Conservation (phyloP, 2,329 filamentous ascomycete genomes). For the Colletotrichum liriopes region DNA sequence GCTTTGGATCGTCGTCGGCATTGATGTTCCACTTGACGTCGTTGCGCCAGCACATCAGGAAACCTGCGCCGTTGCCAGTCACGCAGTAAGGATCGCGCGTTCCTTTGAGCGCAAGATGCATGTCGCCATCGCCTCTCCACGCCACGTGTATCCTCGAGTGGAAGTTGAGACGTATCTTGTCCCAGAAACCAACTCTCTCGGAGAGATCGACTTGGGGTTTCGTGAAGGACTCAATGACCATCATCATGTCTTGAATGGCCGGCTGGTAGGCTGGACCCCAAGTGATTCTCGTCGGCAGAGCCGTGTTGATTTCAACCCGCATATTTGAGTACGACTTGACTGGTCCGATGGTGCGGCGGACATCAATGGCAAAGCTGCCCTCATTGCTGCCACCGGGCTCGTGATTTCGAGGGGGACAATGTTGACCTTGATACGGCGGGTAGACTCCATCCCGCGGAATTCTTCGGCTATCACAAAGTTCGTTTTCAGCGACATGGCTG, state of each 20-base stretch:
- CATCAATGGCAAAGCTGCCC: slow-evolving; percentile 85
- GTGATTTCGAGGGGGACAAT: slow-evolving; percentile 82
- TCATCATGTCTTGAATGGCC: slow-evolving; percentile 99
- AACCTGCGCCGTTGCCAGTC: slow-evolving; percentile 92
- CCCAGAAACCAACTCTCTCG: slow-evolving; percentile 97
- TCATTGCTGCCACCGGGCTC: slow-evolving; percentile 69
- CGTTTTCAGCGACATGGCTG: slow-evolving; percentile 87
- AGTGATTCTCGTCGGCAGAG: slow-evolving; percentile 90
- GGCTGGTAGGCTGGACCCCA: slow-evolving; percentile 99
- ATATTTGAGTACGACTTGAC: slow-evolving; percentile 98
- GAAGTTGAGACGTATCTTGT: slow-evolving; percentile 95
- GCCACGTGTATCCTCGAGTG: slow-evolving; percentile 91
- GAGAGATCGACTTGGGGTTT: slow-evolving; percentile 96
- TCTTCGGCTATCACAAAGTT: slow-evolving; percentile 98
- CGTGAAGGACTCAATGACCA: slow-evolving; percentile 97
- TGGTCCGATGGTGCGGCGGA: slow-evolving; percentile 91
- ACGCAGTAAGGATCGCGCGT: slow-evolving; percentile 94
- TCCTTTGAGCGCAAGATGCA: slow-evolving; percentile 93
- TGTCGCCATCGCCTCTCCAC: slow-evolving; percentile 96
- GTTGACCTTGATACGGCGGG: slow-evolving; percentile 84
- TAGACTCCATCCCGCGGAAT: slow-evolving; percentile 85
- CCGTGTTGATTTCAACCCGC: slow-evolving; percentile 92
- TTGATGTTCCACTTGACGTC: slow-evolving; percentile 92
- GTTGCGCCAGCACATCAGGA: slow-evolving; percentile 98
- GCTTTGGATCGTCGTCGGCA: slow-evolving; percentile 87